Evolutionary conservation across 2,329 filamentous ascomycete genomes (phyloP), one percentile per base, ranked within the genome.

Genomic region (Aspergillus transmontanensis): DNA sequence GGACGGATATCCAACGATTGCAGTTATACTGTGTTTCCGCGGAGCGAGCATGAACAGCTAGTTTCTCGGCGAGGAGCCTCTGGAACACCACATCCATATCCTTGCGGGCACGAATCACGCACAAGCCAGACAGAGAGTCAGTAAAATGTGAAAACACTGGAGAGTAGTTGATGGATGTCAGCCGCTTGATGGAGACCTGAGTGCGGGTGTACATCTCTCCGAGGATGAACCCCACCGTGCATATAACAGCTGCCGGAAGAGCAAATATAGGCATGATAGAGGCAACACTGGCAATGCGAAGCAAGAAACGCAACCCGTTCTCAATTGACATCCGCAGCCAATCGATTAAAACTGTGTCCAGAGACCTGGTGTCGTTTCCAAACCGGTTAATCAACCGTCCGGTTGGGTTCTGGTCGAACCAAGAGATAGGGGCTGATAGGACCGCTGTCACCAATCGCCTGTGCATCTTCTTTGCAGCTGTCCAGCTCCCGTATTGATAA

Each of bases 131-230:
- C 1, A 86, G 73, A 0, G 82, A 85, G 59, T 86, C 84, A 2
- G 82, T 80, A 63, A 87, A 87, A 61, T 86, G 85, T 1, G 84
- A 83, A 68, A 86, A 87, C 2, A 87, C 79, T 14, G 85, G 85
- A 0, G 84, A 86, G 62, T 83, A 81, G 0, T 82, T 75, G 10
- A 81, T 80, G 0, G 83, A 83, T 6, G 77, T 73, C 2, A 84
- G 75, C 4, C 81, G 74, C 68, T 83, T 83, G 56, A 84, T 73
- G 7, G 81, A 77, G 26, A 84, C 78, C 7, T 81, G 82, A 1
- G 81, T 82, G 7, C 83, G 79, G 0, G 83, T 84, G 68, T 85
- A 85, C 73, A 84, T 79, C 65, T 85, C 83, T 6, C 81, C 82
- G 28, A 84, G 75, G 11, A 80, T 59, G 41, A 84, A 72, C 26